A percentile compares a stretch with the other conserved stretches of the same genome.
Conservation (phyloP, 2,329 filamentous ascomycete genomes). For the Talaromyces rugulosus region DNA sequence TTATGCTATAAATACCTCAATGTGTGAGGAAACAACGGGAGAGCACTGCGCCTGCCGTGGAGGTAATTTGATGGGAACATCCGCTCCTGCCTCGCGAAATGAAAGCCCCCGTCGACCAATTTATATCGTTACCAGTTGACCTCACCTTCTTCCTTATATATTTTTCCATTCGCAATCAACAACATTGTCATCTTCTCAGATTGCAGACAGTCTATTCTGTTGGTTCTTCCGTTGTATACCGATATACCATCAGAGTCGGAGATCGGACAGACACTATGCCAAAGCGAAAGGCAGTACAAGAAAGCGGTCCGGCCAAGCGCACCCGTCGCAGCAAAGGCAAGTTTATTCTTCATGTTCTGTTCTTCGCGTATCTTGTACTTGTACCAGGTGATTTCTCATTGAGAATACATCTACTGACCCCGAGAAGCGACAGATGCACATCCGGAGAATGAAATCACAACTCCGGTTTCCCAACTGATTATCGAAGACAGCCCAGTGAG, state of each 20-base stretch:
- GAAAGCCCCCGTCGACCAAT: not conserved
- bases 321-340: not conserved
- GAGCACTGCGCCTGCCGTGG: not conserved
- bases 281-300: not conserved
- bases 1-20: no score
- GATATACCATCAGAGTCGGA: no score
- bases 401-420: not conserved
- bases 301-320: not conserved
- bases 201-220: no score
- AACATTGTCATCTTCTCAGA: no score
- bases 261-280: not conserved
- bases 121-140: not conserved
- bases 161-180: not conserved
- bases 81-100: not conserved
- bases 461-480: not conserved
- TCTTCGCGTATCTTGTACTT: not conserved
- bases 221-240: no score
- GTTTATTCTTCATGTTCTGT: not conserved
- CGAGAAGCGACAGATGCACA: not conserved
- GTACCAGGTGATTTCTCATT: not conserved
- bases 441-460: not conserved
- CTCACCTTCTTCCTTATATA: not conserved
- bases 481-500: constrained; percentile 11
- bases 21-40: not conserved
- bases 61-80: not conserved